Conservation (phyloP, 2,329 filamentous ascomycete species). For the Colletotrichum sp. region DNA sequence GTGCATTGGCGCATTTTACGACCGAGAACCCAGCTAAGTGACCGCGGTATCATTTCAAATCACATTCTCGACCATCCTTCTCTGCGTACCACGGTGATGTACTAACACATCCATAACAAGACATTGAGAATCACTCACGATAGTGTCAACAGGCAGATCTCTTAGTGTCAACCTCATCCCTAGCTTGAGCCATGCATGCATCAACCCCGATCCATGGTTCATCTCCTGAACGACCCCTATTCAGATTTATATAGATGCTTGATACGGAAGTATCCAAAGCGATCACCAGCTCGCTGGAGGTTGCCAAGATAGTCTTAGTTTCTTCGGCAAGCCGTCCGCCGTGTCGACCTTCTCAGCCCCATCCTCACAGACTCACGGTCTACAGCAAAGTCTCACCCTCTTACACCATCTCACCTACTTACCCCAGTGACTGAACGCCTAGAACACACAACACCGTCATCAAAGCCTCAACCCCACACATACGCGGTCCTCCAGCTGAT, state of each 20-base stretch:
- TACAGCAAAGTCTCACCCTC: background rate
- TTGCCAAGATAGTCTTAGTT: background rate
- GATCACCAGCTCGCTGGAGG: background rate
- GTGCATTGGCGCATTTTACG: background rate
- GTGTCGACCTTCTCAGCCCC: background rate
- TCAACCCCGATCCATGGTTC: background rate
- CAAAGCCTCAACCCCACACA: background rate
- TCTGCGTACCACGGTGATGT: accelerated
- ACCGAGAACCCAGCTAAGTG: background rate
- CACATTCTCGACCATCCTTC: background rate
- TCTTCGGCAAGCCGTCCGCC: background rate
- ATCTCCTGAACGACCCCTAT: background rate
- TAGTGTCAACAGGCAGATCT: accelerated
- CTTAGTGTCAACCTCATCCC: background rate
- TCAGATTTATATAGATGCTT: background rate
- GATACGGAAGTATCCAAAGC: background rate
- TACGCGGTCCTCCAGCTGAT: background rate
- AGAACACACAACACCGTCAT: background rate
- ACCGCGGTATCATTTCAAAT: background rate
- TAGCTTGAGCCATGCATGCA: background rate
- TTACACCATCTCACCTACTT: background rate
- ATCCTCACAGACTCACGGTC: background rate
- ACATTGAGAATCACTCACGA: accelerated
- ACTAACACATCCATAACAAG: accelerated
- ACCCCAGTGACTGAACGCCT: background rate